Base-by-base conservation (phyloP, 805 yeast species). In the Barnettozyma pratensis region DNA sequence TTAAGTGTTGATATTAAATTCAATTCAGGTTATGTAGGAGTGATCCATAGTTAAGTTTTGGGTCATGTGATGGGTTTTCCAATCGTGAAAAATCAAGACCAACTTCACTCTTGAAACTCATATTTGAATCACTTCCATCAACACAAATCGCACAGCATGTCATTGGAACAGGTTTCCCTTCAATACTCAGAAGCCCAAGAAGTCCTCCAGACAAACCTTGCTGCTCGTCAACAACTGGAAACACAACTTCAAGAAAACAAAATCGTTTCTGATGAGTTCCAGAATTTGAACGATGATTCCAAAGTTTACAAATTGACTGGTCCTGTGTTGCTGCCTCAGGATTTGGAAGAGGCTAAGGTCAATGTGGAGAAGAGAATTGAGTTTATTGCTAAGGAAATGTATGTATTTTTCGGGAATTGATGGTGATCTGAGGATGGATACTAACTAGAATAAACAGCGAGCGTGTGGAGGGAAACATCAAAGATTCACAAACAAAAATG, bases 241-340 rank as follows among this genome's bases (percentile, higher is more conserved):
- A 87, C 97, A 1, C 99, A 94, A 68, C 79, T 74, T 58, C 99
- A 94, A 67, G 99, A 94, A 66, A 91, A 91, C 66, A 82, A 82
- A 59, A 91, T 94, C 44, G 99, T 94, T 12, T 75, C 82, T 55
- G 83, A 79, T 49, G 99, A 94, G 67, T 87, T 94, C 59, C 79
- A 76, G 30, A 58, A 68, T 40, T 70, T 87, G 48, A 77, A 78
- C 48, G 86, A 80, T 35, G 85, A 80, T 37, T 75, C 95, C 12
- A 87, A 86, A 58, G 81, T 94, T 28, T 94, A 80, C 70, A 94
- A 94, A 67, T 75, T 91, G 54, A 86, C 92, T 28, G 99, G 99
- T 1, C 96, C 96, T 6, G 90, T 92, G 4, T 73, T 94, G 51
- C 73, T 95, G 52, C 97, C 97, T 2, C 97, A 92, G 61, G 96